These are phyloP conservation scores for Citrus unshiu DNA, from an alignment of 345 rosid genomes.

Conservation along the genomic window DNA sequence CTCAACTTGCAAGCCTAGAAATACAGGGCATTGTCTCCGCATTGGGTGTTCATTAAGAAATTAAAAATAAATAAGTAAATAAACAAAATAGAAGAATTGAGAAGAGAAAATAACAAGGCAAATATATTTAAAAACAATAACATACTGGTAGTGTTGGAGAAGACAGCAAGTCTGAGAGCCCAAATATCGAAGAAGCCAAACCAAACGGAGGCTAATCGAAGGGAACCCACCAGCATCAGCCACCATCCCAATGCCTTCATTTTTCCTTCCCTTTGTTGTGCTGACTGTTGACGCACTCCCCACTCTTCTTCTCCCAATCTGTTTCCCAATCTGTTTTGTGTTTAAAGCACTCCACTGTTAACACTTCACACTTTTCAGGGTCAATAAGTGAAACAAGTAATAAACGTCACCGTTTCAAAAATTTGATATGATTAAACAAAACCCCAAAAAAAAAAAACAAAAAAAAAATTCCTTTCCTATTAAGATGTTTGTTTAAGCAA, in stretches of 20 bases:
- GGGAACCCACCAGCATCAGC: slow-evolving; percentile 82
- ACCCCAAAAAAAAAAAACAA: no score
- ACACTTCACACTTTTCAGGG: no score
- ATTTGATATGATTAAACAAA: no score
- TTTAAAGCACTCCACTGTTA: neutral
- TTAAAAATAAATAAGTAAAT: no score
- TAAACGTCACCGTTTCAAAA: no score
- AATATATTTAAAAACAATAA: neutral
- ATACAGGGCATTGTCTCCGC: slow-evolving; percentile 5
- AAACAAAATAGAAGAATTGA: no score
- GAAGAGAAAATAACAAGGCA: no score
- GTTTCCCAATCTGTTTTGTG: neutral
- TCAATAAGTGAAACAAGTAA: no score
- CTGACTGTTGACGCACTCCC: no score
- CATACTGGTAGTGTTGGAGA: slow-evolving; percentile 69
- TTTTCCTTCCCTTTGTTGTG: neutral
- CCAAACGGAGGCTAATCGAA: slow-evolving; percentile 91
- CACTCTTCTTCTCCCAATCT: no score
- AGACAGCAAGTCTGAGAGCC: slow-evolving; percentile 90
- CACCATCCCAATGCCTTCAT: slow-evolving; percentile 93
- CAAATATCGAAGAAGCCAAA: slow-evolving; percentile 91
- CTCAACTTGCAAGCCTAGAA: slow-evolving; percentile 5
- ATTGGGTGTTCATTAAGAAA: neutral
- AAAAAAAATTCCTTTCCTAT: no score
- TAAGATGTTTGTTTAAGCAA: no score